These are phyloP conservation scores for Neonectria hederae DNA, from an alignment of 2,329 filamentous ascomycete genomes.

Conservation along the genomic window DNA sequence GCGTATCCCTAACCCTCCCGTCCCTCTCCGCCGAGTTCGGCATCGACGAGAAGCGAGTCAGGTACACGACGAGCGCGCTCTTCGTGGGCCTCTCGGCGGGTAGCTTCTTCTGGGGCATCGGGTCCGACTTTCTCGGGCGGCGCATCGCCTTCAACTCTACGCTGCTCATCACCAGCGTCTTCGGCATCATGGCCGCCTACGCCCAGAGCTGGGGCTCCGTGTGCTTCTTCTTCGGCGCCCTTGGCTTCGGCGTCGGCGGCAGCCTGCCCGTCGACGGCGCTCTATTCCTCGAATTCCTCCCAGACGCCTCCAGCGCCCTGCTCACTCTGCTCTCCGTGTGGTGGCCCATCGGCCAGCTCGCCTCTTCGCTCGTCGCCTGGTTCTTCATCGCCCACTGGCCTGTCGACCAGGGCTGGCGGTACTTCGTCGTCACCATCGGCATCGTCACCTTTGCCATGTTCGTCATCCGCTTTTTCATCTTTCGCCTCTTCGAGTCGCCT, in stretches of 20 bases:
- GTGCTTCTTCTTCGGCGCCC: constrained; percentile 67
- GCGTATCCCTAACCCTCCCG: constrained; percentile 79
- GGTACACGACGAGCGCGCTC: constrained; percentile 82
- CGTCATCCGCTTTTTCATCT: constrained; percentile 78
- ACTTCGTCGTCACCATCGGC: constrained; percentile 76
- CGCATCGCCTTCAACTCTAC: constrained; percentile 85
- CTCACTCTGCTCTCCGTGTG: constrained; percentile 84
- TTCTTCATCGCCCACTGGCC: constrained; percentile 76
- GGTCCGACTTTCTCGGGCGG: constrained; percentile 80
- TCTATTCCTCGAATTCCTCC: constrained; percentile 85
- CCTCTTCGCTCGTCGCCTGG: constrained; percentile 78
- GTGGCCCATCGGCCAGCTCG: constrained; percentile 86
- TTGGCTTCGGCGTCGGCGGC: constrained; percentile 77
- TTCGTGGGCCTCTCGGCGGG: constrained; percentile 82
- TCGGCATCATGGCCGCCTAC: constrained; percentile 76
- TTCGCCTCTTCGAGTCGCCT: constrained; percentile 85
- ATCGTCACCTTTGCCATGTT: constrained; percentile 81
- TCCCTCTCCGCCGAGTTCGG: constrained; percentile 79
- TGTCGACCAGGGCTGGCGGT: constrained; percentile 78
- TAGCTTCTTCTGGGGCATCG: constrained; percentile 82
- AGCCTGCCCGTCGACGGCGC: constrained; percentile 83
- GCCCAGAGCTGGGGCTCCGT: constrained; percentile 73
- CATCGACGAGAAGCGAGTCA: constrained; percentile 73
- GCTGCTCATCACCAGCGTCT: constrained; percentile 76
- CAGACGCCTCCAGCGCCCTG: constrained; percentile 76